Evolutionary conservation across 441 rosid species (phyloP).

Genomic region (California macrophylla): DNA sequence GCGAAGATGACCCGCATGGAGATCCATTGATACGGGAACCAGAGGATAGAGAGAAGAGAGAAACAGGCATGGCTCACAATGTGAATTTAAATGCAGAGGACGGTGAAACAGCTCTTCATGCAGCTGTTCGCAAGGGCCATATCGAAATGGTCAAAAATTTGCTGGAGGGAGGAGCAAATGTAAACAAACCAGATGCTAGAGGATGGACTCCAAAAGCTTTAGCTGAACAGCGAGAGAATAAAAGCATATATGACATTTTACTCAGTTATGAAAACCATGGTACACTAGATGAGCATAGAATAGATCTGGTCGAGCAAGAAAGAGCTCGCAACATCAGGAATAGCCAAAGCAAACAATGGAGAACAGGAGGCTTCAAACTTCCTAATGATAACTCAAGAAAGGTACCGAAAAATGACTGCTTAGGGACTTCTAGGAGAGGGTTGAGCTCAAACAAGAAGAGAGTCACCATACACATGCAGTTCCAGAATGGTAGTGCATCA

Average conservation of each 20-base stretch:
- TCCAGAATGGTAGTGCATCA: conserved; percentile 26
- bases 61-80: conserved; percentile 20
- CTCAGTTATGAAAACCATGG: conserved; percentile 34
- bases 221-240: conserved; percentile 43
- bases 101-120: conserved; percentile 39
- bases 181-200: conserved; percentile 39
- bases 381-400: conserved; percentile 20
- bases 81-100: conserved; percentile 26
- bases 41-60: conserved; percentile 21
- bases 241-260: conserved; percentile 40
- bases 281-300: conserved; percentile 36
- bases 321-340: conserved; percentile 19
- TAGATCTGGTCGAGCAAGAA: conserved; percentile 36
- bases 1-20: conserved; percentile 25
- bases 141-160: conserved; percentile 49
- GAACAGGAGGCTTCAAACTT: conserved; percentile 19
- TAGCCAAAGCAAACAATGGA: conserved; percentile 23
- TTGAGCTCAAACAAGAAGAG: conserved; percentile 37
- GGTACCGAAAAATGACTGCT: conserved; percentile 21
- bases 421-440: conserved; percentile 23
- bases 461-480: conserved; percentile 68
- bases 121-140: conserved; percentile 42
- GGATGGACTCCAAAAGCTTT: conserved; percentile 44
- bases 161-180: conserved; percentile 38
- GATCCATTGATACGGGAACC: conserved; percentile 25